Evolutionary conservation across 768 basidiomycete genomes (phyloP).

Genomic region (Mycena haematopus): DNA sequence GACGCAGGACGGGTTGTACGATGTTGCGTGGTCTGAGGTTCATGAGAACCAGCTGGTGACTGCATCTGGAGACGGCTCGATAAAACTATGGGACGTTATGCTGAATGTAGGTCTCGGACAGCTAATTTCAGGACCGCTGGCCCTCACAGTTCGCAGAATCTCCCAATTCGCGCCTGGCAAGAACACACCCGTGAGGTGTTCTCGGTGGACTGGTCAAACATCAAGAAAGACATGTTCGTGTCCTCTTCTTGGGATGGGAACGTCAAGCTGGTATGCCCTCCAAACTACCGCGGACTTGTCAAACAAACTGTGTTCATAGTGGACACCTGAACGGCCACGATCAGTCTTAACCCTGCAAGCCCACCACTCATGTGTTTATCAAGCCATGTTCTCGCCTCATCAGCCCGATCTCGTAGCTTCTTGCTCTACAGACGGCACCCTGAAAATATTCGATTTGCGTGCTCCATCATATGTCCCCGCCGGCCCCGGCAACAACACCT

Average conservation of each 20-base stretch:
- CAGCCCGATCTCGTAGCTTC: conserved; percentile 81
- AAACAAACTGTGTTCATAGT: conserved; percentile 52
- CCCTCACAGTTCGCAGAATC: conserved; percentile 61
- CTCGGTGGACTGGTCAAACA: conserved; percentile 94
- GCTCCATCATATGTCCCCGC: conserved; percentile 62
- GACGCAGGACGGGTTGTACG: conserved; percentile 88
- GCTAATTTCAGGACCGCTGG: not conserved
- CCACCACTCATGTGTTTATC: conserved; percentile 86
- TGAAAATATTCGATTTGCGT: conserved; percentile 86
- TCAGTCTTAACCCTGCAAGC: conserved; percentile 86
- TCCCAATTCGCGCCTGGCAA: conserved; percentile 91
- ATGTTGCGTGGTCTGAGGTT: conserved; percentile 93
- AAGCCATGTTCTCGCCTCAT: conserved; percentile 92
- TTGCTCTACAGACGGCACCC: conserved; percentile 85
- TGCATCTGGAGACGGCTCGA: conserved; percentile 88
- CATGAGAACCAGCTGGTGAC: conserved; percentile 94
- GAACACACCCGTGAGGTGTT: conserved; percentile 95
- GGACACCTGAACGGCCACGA: conserved; percentile 82
- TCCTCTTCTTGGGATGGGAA: conserved; percentile 93
- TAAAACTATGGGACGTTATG: conserved; percentile 90
- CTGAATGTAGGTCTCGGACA: conserved; percentile 65
- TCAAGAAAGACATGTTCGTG: conserved; percentile 85
- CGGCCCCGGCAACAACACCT: conserved; percentile 57
- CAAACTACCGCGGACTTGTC: not conserved
- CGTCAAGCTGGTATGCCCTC: conserved; percentile 79